Evolutionary conservation across 2,329 filamentous ascomycete genomes (phyloP).

Genomic region (Furcasterigmium furcatum): DNA sequence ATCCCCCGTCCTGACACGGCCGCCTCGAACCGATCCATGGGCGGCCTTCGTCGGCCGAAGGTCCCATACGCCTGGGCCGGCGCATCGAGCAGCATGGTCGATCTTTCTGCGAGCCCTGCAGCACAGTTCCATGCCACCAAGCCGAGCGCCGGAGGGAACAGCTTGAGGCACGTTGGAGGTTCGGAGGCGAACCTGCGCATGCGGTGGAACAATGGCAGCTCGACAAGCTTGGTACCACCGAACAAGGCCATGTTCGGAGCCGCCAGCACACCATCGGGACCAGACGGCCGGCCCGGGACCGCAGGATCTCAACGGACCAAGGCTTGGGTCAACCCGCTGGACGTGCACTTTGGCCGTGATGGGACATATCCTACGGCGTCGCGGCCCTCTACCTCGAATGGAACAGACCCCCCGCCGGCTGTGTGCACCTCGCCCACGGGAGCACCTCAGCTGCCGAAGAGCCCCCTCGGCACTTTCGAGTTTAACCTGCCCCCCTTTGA

Average conservation of each 20-base stretch:
- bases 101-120: slow-evolving; percentile 24
- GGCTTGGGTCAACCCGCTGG: slow-evolving; percentile 44
- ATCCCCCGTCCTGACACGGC: slow-evolving; percentile 34
- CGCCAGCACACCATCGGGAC: slow-evolving; percentile 18
- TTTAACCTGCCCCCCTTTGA: slow-evolving; percentile 22
- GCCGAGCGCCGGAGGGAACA: slow-evolving; percentile 24
- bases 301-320: slow-evolving; percentile 26
- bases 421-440: slow-evolving; percentile 10
- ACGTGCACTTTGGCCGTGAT: slow-evolving; percentile 36
- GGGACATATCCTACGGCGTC: slow-evolving; percentile 13
- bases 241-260: slow-evolving; percentile 15
- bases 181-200: slow-evolving; percentile 36
- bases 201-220: slow-evolving; percentile 29
- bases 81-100: slow-evolving; percentile 40
- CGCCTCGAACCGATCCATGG: slow-evolving; percentile 22
- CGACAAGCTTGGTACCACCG: slow-evolving; percentile 26
- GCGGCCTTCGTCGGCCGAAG: slow-evolving; percentile 16
- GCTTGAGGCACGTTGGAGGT: slow-evolving; percentile 22
- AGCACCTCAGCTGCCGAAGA: slow-evolving; percentile 24
- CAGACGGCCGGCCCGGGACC: slow-evolving; percentile 28
- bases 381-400: slow-evolving; percentile 4
- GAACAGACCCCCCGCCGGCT: neutral
- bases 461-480: slow-evolving; percentile 37
- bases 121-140: slow-evolving; percentile 13
- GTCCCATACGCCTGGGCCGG: slow-evolving; percentile 31